Conservation (phyloP, 192 early-diverging fungal genomes). For the Entomortierella lignicola region DNA sequence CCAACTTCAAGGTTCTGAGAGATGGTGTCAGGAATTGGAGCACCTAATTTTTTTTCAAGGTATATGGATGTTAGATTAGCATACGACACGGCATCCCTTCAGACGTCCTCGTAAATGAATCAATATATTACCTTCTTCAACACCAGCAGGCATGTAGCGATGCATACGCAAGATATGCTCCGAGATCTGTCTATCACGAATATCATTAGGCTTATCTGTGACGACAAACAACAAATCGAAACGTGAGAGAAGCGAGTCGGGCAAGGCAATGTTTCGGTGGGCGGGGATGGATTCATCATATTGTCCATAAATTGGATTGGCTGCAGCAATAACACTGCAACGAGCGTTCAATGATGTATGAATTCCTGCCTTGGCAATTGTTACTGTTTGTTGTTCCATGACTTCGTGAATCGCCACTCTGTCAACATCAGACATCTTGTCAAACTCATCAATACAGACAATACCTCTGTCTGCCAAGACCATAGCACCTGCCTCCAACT, state of each 20-base stretch:
- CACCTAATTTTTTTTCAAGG: constrained; percentile 35
- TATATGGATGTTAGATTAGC: neutral
- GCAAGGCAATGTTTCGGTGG: constrained; percentile 94
- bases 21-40: constrained; percentile 58
- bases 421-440: constrained; percentile 98
- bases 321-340: constrained; percentile 96
- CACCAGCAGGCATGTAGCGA: constrained; percentile 86
- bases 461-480: constrained; percentile 97
- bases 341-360: constrained; percentile 97
- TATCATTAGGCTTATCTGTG: constrained; percentile 90
- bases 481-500: constrained; percentile 98
- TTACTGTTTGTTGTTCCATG: constrained; percentile 99
- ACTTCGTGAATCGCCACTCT: constrained; percentile 99
- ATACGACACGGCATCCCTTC: neutral
- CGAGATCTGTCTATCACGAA: constrained; percentile 86
- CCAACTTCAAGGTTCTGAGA: constrained; percentile 61
- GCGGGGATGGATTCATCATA: constrained; percentile 91
- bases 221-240: constrained; percentile 98
- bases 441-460: constrained; percentile 99
- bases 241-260: constrained; percentile 95
- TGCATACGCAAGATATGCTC: constrained; percentile 96
- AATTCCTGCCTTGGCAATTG: constrained; percentile 98
- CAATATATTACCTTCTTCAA: constrained; percentile 77
- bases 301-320: constrained; percentile 93
- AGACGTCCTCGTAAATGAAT: neutral